phyloP scores from a whole-genome alignment of 2,329 filamentous ascomycete species.

The Aspergillus cejpii region DNA sequence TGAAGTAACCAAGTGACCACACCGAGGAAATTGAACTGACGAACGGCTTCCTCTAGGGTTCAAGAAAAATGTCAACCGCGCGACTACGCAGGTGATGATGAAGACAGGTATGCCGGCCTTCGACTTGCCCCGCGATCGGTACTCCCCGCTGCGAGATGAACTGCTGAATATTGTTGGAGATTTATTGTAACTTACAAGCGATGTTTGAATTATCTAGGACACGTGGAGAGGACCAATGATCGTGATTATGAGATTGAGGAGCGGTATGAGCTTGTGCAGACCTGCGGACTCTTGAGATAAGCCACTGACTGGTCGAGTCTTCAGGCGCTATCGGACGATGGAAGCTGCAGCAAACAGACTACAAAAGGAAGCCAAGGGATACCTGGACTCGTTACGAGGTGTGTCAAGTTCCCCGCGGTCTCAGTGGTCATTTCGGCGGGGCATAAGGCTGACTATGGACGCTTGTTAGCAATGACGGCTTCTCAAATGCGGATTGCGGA shows the following conservation, averaged over 20 bases:
- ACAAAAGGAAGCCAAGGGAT: constrained; percentile 97
- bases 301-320: neutral
- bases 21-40: constrained; percentile 5
- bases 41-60: constrained; percentile 53
- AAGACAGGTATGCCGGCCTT: constrained; percentile 65
- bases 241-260: constrained; percentile 98
- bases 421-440: neutral
- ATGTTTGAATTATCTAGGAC: constrained; percentile 50
- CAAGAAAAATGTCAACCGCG: constrained; percentile 97
- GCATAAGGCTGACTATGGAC: neutral
- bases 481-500: constrained; percentile 74
- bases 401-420: constrained; percentile 14
- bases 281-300: neutral
- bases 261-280: constrained; percentile 47
- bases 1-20: neutral
- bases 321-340: constrained; percentile 91
- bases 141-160: neutral
- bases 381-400: constrained; percentile 91
- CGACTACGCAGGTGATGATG: constrained; percentile 99
- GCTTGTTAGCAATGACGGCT: neutral
- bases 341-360: constrained; percentile 85
- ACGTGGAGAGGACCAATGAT: constrained; percentile 98
- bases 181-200: constrained; percentile 3
- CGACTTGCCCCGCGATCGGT: constrained; percentile 14
- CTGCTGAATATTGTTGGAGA: neutral